Percentiles rank a stretch among this genome's conserved stretches.
Evolutionary conservation across 2,329 filamentous ascomycete genomes (phyloP).

Genomic region (Fusarium sp.): DNA sequence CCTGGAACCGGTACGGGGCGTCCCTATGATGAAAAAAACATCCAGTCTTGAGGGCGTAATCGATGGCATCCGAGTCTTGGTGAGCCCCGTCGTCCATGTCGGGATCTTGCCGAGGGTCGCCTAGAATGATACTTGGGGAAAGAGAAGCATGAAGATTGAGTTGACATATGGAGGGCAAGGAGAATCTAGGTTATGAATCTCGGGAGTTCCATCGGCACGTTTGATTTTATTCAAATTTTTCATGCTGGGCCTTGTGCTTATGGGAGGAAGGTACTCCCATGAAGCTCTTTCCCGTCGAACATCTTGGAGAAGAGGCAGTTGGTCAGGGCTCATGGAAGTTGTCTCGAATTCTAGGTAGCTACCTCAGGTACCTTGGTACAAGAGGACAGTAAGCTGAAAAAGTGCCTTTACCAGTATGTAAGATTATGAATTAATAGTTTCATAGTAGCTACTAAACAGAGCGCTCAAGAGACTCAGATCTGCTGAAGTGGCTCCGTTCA

Average conservation of each 20-base stretch:
- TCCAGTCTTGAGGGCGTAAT: slow-evolving; percentile 41
- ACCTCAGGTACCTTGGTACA: not conserved
- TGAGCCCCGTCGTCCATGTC: slow-evolving; percentile 11
- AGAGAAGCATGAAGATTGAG: not conserved
- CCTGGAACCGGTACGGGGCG: slow-evolving; percentile 42
- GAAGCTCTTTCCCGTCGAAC: not conserved
- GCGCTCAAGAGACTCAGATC: not conserved
- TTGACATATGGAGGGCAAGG: not conserved
- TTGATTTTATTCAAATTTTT: not conserved
- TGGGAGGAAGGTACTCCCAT: not conserved
- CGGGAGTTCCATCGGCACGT: not conserved
- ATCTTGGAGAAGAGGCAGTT: not conserved
- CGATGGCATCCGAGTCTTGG: slow-evolving; percentile 27
- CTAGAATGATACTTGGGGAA: not conserved
- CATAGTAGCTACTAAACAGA: not conserved
- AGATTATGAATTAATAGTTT: not conserved
- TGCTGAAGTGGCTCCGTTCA: not conserved
- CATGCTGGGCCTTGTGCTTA: not conserved
- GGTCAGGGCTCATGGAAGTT: too few relatives aligned
- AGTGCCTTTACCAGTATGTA: not conserved
- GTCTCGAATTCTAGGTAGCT: too few relatives aligned
- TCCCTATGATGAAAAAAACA: slow-evolving; percentile 43
- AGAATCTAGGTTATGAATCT: not conserved
- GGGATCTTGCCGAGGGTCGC: not conserved
- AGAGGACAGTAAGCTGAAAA: not conserved